phyloP scores from a whole-genome alignment of 441 rosid species.

The Euphorbia schlechtendalii region DNA sequence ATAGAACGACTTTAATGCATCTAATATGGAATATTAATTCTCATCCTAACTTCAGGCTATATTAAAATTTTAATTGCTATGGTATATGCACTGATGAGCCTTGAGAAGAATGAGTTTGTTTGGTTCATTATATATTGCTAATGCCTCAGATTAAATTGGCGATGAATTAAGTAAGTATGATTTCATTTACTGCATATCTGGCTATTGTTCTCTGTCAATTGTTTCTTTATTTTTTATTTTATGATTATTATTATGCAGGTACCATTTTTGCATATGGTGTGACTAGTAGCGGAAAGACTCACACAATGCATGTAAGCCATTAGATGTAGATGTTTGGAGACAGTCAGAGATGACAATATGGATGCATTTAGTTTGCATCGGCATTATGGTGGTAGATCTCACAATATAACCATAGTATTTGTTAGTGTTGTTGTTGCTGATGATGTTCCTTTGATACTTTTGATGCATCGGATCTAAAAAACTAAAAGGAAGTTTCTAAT shows the following conservation, averaged over 20 bases:
- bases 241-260: conserved; percentile 36
- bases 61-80: background rate
- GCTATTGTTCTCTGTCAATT: background rate
- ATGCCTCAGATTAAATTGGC: background rate
- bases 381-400: conserved; percentile 1
- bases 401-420: too few relatives aligned
- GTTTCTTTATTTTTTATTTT: background rate
- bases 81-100: background rate
- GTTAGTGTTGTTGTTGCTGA: too few relatives aligned
- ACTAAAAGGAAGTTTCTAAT: too few relatives aligned
- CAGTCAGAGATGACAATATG: background rate
- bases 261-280: conserved; percentile 91
- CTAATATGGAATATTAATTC: background rate
- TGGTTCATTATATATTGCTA: conserved; percentile 1
- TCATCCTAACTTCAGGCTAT: background rate
- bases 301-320: conserved; percentile 79
- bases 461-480: too few relatives aligned
- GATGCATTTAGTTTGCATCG: background rate
- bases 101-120: background rate
- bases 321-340: conserved; percentile 6
- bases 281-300: conserved; percentile 84
- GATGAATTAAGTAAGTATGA: background rate
- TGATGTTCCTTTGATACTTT: too few relatives aligned
- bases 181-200: background rate
- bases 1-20: background rate